phyloP scores from a whole-genome alignment of 345 rosid species.

The Populus davidiana region DNA sequence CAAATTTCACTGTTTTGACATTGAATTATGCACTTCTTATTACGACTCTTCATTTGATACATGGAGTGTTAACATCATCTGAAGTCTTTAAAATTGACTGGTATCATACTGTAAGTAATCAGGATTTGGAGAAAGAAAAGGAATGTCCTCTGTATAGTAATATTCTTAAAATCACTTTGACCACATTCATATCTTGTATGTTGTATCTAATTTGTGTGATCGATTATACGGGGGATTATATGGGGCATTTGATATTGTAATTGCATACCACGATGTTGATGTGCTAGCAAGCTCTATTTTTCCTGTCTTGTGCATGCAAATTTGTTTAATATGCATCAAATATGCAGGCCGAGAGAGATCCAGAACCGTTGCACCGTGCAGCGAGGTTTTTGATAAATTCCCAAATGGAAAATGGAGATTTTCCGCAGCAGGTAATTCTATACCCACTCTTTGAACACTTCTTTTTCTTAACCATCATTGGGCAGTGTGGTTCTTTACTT shows the following conservation, averaged over 20 bases:
- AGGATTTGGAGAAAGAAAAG: neutral
- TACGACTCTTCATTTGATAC: neutral
- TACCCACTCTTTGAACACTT: neutral
- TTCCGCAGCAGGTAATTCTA: conserved; percentile 56
- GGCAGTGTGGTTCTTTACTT: neutral
- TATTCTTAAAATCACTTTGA: neutral
- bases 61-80: neutral
- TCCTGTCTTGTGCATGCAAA: neutral
- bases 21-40: neutral
- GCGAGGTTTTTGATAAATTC: conserved; percentile 48
- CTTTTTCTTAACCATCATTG: neutral
- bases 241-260: neutral
- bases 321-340: neutral
- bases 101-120: neutral
- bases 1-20: neutral
- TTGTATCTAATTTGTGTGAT: neutral
- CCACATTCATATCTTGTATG: neutral
- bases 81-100: neutral
- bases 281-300: neutral
- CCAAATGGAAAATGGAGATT: conserved; percentile 67
- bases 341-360: conserved; percentile 47
- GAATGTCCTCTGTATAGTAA: neutral
- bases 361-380: conserved; percentile 51
- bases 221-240: neutral
- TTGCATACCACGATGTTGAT: neutral